These are phyloP conservation scores for Pisolithus albus DNA, from an alignment of 768 basidiomycete genomes.

Conservation along the genomic window DNA sequence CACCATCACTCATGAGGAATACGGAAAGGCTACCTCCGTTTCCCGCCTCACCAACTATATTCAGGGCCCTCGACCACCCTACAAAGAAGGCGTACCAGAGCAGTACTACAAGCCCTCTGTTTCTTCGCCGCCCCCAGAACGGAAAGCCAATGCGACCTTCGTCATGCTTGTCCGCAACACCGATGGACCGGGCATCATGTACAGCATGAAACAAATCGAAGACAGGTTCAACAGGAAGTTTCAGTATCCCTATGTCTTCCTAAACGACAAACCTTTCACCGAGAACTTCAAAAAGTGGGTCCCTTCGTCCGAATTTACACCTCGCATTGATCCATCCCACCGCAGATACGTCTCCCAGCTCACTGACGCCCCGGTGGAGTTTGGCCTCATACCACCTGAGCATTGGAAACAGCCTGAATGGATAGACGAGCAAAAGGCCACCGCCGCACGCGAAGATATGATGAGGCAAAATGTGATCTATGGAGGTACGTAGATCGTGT, in stretches of 20 bases:
- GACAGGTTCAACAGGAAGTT: slow-evolving; percentile 78
- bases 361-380: slow-evolving; percentile 32
- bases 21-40: slow-evolving; percentile 37
- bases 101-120: slow-evolving; percentile 46
- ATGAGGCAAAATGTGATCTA: slow-evolving; percentile 56
- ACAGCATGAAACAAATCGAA: slow-evolving; percentile 72
- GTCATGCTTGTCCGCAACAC: slow-evolving; percentile 72
- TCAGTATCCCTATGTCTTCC: slow-evolving; percentile 81
- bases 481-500: slow-evolving; percentile 38
- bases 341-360: slow-evolving; percentile 27
- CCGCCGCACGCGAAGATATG: slow-evolving; percentile 53
- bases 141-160: slow-evolving; percentile 77
- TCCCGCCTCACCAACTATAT: slow-evolving; percentile 23
- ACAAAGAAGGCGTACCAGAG: slow-evolving; percentile 54
- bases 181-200: slow-evolving; percentile 52
- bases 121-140: slow-evolving; percentile 31
- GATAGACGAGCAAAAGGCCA: slow-evolving; percentile 70
- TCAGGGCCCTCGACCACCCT: slow-evolving; percentile 32
- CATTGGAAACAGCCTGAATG: slow-evolving; percentile 75
- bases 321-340: neutral
- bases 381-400: slow-evolving; percentile 59
- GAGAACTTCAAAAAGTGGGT: slow-evolving; percentile 65
- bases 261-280: slow-evolving; percentile 79
- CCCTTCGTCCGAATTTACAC: neutral
- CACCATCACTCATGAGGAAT: slow-evolving; percentile 37